These are phyloP conservation scores for Suillus subluteus DNA, from an alignment of 768 basidiomycete genomes.

Conservation along the genomic window DNA sequence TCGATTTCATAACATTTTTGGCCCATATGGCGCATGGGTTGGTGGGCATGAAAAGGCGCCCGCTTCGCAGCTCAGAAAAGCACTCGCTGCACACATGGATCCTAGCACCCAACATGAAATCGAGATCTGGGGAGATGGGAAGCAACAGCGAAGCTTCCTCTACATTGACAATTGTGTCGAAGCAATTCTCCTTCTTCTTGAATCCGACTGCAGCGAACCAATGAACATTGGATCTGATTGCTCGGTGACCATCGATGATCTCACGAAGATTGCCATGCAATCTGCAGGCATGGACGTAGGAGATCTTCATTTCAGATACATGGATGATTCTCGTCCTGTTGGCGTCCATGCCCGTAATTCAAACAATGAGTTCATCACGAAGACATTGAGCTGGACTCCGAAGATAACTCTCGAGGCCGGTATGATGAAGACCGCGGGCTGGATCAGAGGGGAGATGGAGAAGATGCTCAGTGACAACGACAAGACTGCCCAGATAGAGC, in stretches of 20 bases:
- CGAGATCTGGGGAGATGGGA: constrained; percentile 63
- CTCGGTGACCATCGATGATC: constrained; percentile 43
- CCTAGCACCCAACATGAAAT: constrained; percentile 26
- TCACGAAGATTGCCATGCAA: constrained; percentile 45
- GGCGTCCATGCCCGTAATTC: constrained; percentile 58
- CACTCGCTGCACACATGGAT: constrained; percentile 35
- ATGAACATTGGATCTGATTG: constrained; percentile 58
- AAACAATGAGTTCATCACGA: constrained; percentile 43
- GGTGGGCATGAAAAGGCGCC: constrained; percentile 62
- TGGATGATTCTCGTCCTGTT: constrained; percentile 35
- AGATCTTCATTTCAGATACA: constrained; percentile 32
- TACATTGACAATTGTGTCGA: constrained; percentile 59
- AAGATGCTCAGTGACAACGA: constrained; percentile 16
- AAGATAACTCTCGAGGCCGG: constrained; percentile 45
- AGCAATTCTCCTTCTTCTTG: constrained; percentile 48
- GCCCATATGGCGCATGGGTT: constrained; percentile 55
- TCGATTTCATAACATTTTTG: constrained; percentile 63
- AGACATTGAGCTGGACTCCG: constrained; percentile 48
- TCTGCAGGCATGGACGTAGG: constrained; percentile 33
- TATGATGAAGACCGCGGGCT: constrained; percentile 48
- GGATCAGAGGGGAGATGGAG: constrained; percentile 49
- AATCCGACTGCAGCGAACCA: constrained; percentile 38
- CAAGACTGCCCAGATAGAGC: constrained; percentile 14
- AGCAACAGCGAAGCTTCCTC: constrained; percentile 57
- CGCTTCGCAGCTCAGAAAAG: constrained; percentile 60